Evolutionary conservation across 1,284 basidiomycete species (phyloP).

Genomic region (Irpex sp.): DNA sequence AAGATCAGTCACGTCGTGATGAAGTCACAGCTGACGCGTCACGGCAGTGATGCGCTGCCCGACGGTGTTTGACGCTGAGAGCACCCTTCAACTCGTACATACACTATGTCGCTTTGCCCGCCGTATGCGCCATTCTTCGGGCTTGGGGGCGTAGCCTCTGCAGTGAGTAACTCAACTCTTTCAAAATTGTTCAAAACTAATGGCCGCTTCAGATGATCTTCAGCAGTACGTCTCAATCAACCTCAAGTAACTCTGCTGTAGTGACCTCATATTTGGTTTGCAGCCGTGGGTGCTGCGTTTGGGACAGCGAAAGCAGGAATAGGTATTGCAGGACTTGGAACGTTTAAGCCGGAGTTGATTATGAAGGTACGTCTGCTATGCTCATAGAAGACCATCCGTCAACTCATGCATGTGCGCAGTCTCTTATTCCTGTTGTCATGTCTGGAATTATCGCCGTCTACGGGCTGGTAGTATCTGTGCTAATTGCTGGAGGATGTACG

Average conservation of each 20-base stretch:
- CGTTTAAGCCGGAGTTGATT: conserved; percentile 92
- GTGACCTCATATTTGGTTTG: conserved; percentile 2
- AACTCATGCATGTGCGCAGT: conserved; percentile 37
- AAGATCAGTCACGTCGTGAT: too few species aligned
- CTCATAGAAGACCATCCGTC: background rate
- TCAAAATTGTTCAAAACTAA: background rate
- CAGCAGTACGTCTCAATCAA: conserved; percentile 60
- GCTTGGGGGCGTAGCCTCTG: conserved; percentile 77
- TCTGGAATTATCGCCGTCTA: conserved; percentile 74
- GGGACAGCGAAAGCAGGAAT: conserved; percentile 98
- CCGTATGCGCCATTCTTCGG: conserved; percentile 85
- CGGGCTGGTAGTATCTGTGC: conserved; percentile 63
- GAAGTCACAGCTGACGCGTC: background rate
- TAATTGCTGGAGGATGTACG: conserved; percentile 59
- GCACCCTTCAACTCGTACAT: background rate
- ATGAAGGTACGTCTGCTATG: conserved; percentile 76
- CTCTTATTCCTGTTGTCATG: conserved; percentile 88
- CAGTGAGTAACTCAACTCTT: conserved; percentile 41
- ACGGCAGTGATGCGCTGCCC: background rate
- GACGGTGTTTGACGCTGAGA: background rate
- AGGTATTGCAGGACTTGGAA: conserved; percentile 93
- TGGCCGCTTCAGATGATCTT: conserved; percentile 65
- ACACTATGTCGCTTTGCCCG: conserved; percentile 48
- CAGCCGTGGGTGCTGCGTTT: conserved; percentile 91
- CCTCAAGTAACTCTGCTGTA: conserved; percentile 1